These are phyloP conservation scores for Rhypophila decipiens DNA, from an alignment of 495 filamentous ascomycete genomes.

Conservation along the genomic window DNA sequence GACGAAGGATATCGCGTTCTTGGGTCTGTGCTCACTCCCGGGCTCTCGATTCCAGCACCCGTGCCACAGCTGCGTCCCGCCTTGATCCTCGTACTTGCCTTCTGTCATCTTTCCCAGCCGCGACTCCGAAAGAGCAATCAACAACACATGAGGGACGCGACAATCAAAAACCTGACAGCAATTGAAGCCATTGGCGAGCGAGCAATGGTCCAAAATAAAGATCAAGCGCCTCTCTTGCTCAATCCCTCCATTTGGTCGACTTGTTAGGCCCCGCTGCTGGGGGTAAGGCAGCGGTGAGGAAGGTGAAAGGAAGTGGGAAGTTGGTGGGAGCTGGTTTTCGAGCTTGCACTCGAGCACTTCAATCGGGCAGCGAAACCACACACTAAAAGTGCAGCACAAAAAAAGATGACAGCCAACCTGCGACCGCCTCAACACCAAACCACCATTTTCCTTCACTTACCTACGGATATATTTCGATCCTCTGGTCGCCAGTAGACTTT, in stretches of 20 bases:
- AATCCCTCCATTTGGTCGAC: slow-evolving; percentile 8
- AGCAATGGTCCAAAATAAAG: slow-evolving; percentile 11
- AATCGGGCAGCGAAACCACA: slow-evolving; percentile 16
- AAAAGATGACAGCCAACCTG: too few relatives aligned
- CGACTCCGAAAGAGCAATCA: neutral
- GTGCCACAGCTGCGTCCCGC: too few relatives aligned
- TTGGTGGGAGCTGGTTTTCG: neutral
- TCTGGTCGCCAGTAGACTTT: too few relatives aligned
- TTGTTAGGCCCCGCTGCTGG: slow-evolving; percentile 7
- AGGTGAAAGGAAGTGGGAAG: slow-evolving; percentile 1
- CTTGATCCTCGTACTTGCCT: neutral
- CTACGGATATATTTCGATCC: too few relatives aligned
- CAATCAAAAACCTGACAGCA: slow-evolving; percentile 12
- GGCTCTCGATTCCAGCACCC: too few relatives aligned
- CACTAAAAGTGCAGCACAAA: too few relatives aligned
- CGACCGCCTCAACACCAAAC: neutral
- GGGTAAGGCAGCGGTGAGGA: slow-evolving; percentile 17
- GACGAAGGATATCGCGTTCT: too few relatives aligned
- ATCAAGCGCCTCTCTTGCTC: slow-evolving; percentile 2
- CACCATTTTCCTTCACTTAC: too few relatives aligned
- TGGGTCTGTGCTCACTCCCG: too few relatives aligned
- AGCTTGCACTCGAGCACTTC: neutral
- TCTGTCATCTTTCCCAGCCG: neutral
- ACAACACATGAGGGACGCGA: slow-evolving; percentile 1
- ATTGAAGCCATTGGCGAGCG: slow-evolving; percentile 19